phyloP scores from a whole-genome alignment of 1,139 yeast genomes.

The Diutina neorugosa region DNA sequence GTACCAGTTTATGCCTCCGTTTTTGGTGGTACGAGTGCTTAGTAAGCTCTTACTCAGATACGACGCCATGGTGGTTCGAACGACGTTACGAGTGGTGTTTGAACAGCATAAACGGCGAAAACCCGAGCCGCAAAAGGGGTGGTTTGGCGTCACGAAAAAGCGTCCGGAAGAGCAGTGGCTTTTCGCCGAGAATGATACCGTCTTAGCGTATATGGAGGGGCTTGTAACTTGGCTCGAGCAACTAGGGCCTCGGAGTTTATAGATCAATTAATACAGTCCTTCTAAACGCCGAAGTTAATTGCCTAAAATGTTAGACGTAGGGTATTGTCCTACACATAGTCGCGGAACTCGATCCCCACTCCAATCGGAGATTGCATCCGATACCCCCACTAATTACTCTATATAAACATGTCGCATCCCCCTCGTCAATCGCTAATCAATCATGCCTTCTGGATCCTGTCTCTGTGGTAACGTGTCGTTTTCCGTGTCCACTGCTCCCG shows the following conservation, averaged over 20 bases:
- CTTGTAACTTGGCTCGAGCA: conserved; percentile 22
- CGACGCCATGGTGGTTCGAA: conserved; percentile 21
- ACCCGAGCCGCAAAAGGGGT: conserved; percentile 7
- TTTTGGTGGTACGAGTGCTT: conserved; percentile 19
- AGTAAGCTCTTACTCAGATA: conserved; percentile 18
- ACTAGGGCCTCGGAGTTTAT: not conserved
- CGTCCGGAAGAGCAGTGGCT: conserved; percentile 9
- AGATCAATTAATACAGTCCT: not conserved
- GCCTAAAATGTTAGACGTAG: not conserved
- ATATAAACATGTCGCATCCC: not conserved
- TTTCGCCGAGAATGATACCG: conserved; percentile 23
- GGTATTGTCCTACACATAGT: not conserved
- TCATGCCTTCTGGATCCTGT: not conserved
- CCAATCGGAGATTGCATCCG: not conserved
- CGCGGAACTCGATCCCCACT: too few relatives aligned
- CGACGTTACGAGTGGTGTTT: conserved; percentile 22
- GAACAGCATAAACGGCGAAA: conserved; percentile 18
- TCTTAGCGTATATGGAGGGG: conserved; percentile 21
- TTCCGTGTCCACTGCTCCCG: not conserved
- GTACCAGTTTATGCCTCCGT: conserved; percentile 27
- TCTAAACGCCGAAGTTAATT: not conserved
- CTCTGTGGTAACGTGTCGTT: not conserved
- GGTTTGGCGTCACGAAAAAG: conserved; percentile 9
- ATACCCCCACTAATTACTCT: too few relatives aligned
- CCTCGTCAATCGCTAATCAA: not conserved